Evolutionary conservation across 2,329 filamentous ascomycete species (phyloP), one percentile per base, ranked within the genome.

Genomic region (Macrophomina pseudophaseolina): DNA sequence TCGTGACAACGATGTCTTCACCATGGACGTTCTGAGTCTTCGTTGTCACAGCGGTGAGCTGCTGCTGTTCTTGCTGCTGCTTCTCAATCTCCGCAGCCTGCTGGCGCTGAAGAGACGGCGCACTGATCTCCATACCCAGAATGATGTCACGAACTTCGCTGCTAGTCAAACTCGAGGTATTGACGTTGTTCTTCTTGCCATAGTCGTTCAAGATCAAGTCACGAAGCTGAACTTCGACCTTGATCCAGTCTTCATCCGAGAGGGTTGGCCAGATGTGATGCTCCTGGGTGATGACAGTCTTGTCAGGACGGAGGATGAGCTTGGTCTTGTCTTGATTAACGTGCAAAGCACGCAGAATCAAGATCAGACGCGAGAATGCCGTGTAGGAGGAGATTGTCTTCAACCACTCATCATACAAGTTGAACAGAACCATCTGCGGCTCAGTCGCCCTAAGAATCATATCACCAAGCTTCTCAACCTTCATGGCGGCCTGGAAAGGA

Each of bases 171-270:
- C 93, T 97, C 16, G 96, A 96, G 12, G 95, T 94, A 74, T 99
- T 99, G 83, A 99, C 95, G 73, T 98, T 99, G 84, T 99, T 99
- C 87, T 99, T 99, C 87, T 98, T 99, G 76, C 95, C 95, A 77
- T 99, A 99, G 77, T 99, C 95, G 72, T 98, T 97, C 72, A 99
- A 78, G 74, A 99, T 99, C 71, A 99, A 83, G 83, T 99, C 95
- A 78, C 95, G 90, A 49, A 99, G 84, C 76, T 97, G 92, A 53
- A 93, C 93, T 84, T 99, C 95, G n/a, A 99, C 93, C 87, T 97
- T 97, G 81, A 99, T 95, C 95, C 95, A 99, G 70, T 97, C 94
- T 73, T 99, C 95, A 70, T 99, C 95, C 0, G 92, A 90, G 65
- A 99, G 83, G 0, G 93, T 90, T 0, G 95, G 95, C 95, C 95